Evolutionary conservation across 2,329 filamentous ascomycete genomes (phyloP), one percentile per base, ranked within the genome.

Genomic region (Fusarium avenaceum): DNA sequence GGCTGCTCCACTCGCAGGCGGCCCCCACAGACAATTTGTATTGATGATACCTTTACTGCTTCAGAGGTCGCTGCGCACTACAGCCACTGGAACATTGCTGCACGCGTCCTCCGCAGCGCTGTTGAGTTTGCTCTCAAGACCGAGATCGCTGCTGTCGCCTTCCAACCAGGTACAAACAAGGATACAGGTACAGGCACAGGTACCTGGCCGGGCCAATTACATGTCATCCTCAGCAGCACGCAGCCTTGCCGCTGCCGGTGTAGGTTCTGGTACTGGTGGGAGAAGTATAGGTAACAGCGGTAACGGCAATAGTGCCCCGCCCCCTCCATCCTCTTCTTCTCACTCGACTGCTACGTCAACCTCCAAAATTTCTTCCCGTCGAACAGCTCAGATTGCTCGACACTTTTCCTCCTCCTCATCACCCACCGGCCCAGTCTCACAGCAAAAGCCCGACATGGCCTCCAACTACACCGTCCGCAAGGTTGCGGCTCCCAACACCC

Each of bases 401-500:
- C 86, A 88, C 72, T 77, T 88, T 60, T 83, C 83, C 74, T 69
- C 78, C 47, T 69, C 75, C 38, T 67, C 71, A 20, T 56, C 70
- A 50, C 53, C 71, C 54, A 64, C 57, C 55, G 63, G 50, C 22
- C 63, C 63, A 10, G 50, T 46, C 42, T 44, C 54, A 46, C 54
- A 57, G 38, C 59, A 70, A 57, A 50, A 70, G 59, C 63, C 72
- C 68, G 71, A 55, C 76, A 89, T 91, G 85, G 81, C 88, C 69
- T 86, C 88, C 67, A 80, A 82, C 70, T 99, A 93, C 86, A 86
- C 86, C 77, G 83, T 92, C 80, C 92, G 94, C 85, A 97, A 96
- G 88, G 86, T 97, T 79, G 96, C 87, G 76, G 89, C 92, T 77
- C 89, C 93, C 77, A 91, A 97, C 87, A 98, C 96, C 76, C 87